Evolutionary conservation across 2,329 filamentous ascomycete genomes (phyloP), one percentile per base, ranked within the genome.

Genomic region (Blastomyces parvus): DNA sequence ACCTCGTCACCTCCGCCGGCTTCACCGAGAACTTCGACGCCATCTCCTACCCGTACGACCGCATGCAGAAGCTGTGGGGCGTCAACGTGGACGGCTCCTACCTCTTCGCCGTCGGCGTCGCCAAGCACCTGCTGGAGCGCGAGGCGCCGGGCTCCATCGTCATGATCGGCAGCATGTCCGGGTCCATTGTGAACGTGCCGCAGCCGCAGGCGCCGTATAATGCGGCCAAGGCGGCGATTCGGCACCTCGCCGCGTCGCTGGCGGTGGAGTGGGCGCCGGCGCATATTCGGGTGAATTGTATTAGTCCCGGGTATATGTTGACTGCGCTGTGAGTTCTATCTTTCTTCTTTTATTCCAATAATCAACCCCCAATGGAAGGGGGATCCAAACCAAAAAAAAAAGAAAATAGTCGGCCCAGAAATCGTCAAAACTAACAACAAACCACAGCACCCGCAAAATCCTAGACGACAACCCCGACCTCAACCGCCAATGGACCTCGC

Each of bases 1-100:
- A 90, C 77, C 84, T 97, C 33, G 92, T 97, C 70, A 97, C 93
- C 33, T 95, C 91, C n/a, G 93, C 93, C 59, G 93, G 93, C 56
- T 96, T 97, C 79, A 94, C 90, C 17, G 93, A 97, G 80, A 97
- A 97, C 80, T 95, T 91, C 72, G 88, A 95, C 71, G 93, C 93
- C 57, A 88, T 92, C 71, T 86, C 87, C 69, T 97, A 97, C 78
- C 92, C 92, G 0, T 86, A 92, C 69, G 91, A 96, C 69, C 88
- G 92, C 68, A 88, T 97, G 77, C 86, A 92, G 77, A 95, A 96
- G 81, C 86, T 97, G 19, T 97, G 91, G 91, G 87, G 86, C 59
- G 93, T 97, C 73, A 96, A 97, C 68, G 91, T 97, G 1, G 90
- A 89, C 71, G 93, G 93, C 27, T 96, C 92, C 62, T 97, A 95